Base-by-base conservation (phyloP, 2,329 filamentous ascomycete genomes). In the Septoria petroselini region DNA sequence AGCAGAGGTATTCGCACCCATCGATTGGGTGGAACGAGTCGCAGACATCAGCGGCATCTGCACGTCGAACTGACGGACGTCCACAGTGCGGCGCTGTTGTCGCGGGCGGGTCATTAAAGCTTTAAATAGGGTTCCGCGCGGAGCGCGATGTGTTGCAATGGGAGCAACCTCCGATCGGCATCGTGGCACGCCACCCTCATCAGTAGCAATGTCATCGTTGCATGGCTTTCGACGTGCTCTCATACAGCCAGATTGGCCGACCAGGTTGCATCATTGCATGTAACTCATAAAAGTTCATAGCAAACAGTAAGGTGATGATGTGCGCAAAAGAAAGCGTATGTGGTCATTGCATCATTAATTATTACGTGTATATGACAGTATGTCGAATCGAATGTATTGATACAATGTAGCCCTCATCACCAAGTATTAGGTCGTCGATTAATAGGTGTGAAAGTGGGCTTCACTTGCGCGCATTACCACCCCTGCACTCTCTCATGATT, bases 151-250 rank as follows among this genome's bases (percentile, higher is more conserved):
- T 18, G 29, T 18, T 35, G 31, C 34, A 19, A 18, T 17, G 14
- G 41, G 27, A 23, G 12, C 29, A 34, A 6, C 35, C 30, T 17
- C 18, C 18, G 35, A 5, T 4, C 8, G 14, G 9, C 19, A 15
- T 44, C 41, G 41, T 35, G 41, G 41, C 41, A 42, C 40, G 31
- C 40, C 27, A 27, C 40, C 31, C 30, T 42, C 40, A 33, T 33
- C 11, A 15, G 14, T 33, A 15, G 14, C 14, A 12, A 33, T 33
- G 5, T 15, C 4, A 15, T 33, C 30, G 30, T 12, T 33, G 30
- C 30, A n/a, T n/a, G 5, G n/a, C 14, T 33, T 5, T 15, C 11
- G 14, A 33, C 6, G 11, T 12, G 14, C 5, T 15, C 14, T 6
- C 15, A 42, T 42, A 21, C 29, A 15, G 41, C n/a, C 15, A 35